Percentiles rank a stretch among this genome's conserved stretches.
Conservation (phyloP, 441 rosid genomes). For the Mallotus repandus region DNA sequence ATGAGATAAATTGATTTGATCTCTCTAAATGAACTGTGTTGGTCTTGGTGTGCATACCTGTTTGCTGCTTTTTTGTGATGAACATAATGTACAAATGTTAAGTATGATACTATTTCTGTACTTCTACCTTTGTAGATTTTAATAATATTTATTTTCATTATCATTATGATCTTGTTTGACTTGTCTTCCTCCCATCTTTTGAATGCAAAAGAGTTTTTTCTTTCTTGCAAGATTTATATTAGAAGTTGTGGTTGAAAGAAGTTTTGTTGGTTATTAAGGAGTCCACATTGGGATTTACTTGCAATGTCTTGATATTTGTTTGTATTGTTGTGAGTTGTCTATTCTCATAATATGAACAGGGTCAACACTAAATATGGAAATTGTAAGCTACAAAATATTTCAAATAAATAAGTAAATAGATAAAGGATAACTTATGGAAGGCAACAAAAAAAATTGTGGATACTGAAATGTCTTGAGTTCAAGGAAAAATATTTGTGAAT, state of each 20-base stretch:
- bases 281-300: neutral
- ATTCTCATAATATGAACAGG: neutral
- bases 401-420: too few species aligned
- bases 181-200: neutral
- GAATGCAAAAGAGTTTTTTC: neutral
- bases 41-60: neutral
- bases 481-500: neutral
- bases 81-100: neutral
- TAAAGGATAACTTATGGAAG: neutral
- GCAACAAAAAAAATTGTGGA: neutral
- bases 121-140: neutral
- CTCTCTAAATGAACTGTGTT: neutral
- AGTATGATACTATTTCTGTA: neutral
- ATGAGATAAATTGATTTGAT: slow-evolving; percentile 4
- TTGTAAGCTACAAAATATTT: neutral
- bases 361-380: neutral
- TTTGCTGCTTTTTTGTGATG: neutral
- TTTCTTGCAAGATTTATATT: neutral
- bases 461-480: neutral
- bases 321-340: neutral
- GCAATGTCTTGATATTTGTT: neutral
- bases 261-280: neutral
- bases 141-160: too few species aligned
- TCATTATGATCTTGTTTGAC: neutral
- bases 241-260: neutral